Base-by-base conservation (phyloP, 2,329 filamentous ascomycete genomes). In the Trichothecium roseum region DNA sequence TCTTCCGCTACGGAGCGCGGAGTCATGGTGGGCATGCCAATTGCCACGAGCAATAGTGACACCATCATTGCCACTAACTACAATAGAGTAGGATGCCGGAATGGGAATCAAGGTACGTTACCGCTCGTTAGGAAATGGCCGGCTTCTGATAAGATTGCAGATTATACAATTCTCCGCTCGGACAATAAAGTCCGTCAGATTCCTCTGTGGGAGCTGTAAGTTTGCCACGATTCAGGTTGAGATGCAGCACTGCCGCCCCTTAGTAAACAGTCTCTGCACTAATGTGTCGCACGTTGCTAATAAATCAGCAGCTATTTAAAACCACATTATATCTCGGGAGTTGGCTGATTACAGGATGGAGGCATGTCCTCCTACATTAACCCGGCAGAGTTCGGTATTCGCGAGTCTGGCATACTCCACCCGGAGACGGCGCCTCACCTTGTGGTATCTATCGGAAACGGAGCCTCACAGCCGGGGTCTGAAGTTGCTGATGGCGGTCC, bases 241-340 rank as follows among this genome's bases (percentile, higher is more conserved):
- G 33, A 18, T 34, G 37, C 31, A 32, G 20, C 29, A 36, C 32
- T 9, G 38, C 38, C 8, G 38, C 38, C 10, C 38, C 36, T 15
- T 40, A 40, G 38, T 40, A 32, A 37, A 32, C 34, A 24, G n/a
- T n/a, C n/a, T n/a, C n/a, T n/a, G n/a, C n/a, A n/a, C n/a, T n/a
- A n/a, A n/a, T n/a, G n/a, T n/a, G n/a, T n/a, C n/a, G n/a, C n/a
- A n/a, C n/a, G n/a, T n/a, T n/a, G n/a, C n/a, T n/a, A n/a, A n/a
- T n/a, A n/a, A n/a, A n/a, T n/a, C n/a, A n/a, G n/a, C 20, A 40
- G 38, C 29, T 40, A 40, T 18, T 40, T 40, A 28, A 40, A 28
- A 15, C 33, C 34, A 12, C 22, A 36, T 18, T 26, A 28, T 35
- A 39, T 43, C 18, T 8, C 30, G 12, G 24, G 34, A 29, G 29